phyloP scores from a whole-genome alignment of 371 early-diverging fungal species.

The Actinomucor elegans region DNA sequence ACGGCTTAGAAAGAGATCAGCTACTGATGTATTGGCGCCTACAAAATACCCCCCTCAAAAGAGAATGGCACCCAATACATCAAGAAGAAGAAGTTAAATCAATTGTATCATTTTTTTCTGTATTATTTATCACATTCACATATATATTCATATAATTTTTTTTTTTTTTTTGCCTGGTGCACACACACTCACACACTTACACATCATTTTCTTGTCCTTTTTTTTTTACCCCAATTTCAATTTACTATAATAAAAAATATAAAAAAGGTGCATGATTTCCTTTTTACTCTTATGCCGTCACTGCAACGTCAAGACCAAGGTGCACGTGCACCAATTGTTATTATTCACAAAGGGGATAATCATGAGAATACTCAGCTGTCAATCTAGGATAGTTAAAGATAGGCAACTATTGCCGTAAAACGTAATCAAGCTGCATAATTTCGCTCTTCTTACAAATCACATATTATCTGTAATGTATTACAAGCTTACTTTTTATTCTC shows the following conservation, averaged over 20 bases:
- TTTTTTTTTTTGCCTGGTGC: conserved; percentile 1
- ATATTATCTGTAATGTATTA: too few species aligned
- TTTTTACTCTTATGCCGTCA: background rate
- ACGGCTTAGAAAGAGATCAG: conserved; percentile 23
- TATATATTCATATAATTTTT: background rate
- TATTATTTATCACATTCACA: background rate
- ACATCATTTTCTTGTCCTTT: background rate
- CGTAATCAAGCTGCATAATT: too few species aligned
- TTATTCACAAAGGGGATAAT: too few species aligned
- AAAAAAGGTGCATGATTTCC: conserved; percentile 1
- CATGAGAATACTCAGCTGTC: too few species aligned
- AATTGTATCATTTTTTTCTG: background rate
- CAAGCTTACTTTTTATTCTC: too few species aligned
- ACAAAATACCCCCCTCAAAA: conserved; percentile 24
- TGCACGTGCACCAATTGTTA: background rate
- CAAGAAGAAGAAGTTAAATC: conserved; percentile 10
- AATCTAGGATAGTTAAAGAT: too few species aligned
- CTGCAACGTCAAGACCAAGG: background rate
- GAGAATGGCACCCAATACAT: conserved; percentile 8
- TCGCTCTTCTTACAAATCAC: too few species aligned
- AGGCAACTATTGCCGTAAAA: too few species aligned
- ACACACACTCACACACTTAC: background rate
- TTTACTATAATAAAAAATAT: background rate
- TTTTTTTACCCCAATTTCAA: background rate
- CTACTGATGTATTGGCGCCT: conserved; percentile 12